A percentile compares a stretch with the other conserved stretches of the same genome.
Evolutionary conservation across 495 filamentous ascomycete genomes (phyloP).

Genomic region (Evansstolkia leycettana): DNA sequence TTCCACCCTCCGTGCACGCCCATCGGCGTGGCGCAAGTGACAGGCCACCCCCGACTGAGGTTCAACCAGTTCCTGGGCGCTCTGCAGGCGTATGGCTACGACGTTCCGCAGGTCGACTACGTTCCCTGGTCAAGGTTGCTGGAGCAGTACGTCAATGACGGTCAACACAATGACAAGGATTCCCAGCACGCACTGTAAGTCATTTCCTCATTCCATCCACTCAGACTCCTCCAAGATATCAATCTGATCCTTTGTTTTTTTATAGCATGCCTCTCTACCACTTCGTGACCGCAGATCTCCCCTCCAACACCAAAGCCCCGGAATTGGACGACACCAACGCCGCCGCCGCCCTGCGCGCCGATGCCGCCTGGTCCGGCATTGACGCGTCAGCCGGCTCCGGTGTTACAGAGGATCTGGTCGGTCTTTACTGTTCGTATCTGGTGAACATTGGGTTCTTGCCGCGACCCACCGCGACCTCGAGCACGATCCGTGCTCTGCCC

Average conservation of each 20-base stretch:
- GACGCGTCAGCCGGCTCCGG: constrained; percentile 50
- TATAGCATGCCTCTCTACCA: constrained; percentile 69
- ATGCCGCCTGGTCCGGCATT: constrained; percentile 50
- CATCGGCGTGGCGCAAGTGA: constrained; percentile 62
- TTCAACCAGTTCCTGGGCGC: constrained; percentile 67
- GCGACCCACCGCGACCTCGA: constrained; percentile 33
- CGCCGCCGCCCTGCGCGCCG: constrained; percentile 43
- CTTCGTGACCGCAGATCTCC: constrained; percentile 71
- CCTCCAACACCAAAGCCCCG: constrained; percentile 63
- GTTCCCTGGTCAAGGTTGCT: constrained; percentile 35
- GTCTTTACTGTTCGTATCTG: constrained; percentile 62
- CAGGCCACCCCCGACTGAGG: constrained; percentile 64
- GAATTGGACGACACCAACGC: constrained; percentile 72
- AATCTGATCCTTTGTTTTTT: background rate
- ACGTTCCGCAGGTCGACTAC: constrained; percentile 58
- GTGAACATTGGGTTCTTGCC: constrained; percentile 59
- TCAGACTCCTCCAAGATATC: constrained; percentile 2
- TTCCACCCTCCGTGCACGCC: constrained; percentile 44
- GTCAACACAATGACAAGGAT: constrained; percentile 43
- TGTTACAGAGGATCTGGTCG: constrained; percentile 57
- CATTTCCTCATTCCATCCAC: background rate
- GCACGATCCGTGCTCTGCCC: constrained; percentile 29
- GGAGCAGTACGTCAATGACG: constrained; percentile 50
- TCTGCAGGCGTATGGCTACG: constrained; percentile 67
- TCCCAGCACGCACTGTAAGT: constrained; percentile 53